Conservation (phyloP, 805 yeast genomes). For the Myxozyma vanderwaltii region DNA sequence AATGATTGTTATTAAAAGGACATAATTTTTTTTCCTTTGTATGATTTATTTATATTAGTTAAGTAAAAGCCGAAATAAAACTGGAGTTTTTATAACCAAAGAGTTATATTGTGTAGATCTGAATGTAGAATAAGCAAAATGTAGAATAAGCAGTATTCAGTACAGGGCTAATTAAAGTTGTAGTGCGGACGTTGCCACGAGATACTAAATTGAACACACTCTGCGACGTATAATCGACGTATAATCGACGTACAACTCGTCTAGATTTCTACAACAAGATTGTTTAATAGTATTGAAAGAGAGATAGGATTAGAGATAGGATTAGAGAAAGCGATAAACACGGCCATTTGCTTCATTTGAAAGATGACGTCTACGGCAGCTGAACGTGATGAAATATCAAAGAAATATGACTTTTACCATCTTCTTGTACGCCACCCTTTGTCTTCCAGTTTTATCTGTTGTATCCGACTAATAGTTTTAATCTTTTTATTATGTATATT, state of each 20-base stretch:
- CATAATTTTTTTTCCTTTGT: not conserved
- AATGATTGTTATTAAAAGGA: not conserved
- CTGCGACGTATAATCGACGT: no score
- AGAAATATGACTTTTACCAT: conserved; percentile 30
- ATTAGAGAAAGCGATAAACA: no score
- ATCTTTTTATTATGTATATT: not conserved
- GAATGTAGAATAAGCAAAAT: not conserved
- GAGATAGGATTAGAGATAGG: no score
- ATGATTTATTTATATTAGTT: not conserved
- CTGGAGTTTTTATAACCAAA: not conserved
- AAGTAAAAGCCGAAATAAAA: not conserved
- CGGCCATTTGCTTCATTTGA: not conserved
- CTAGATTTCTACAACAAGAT: no score
- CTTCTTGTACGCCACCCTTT: conserved; percentile 19
- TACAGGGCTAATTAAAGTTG: no score
- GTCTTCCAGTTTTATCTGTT: not conserved
- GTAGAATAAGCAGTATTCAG: not conserved
- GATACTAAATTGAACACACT: no score
- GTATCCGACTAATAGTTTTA: conserved; percentile 44
- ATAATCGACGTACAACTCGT: no score
- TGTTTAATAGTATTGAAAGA: no score
- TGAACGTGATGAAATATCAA: conserved; percentile 29
- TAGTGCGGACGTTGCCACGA: no score
- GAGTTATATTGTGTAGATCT: not conserved
- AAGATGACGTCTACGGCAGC: conserved; percentile 15